Conservation (phyloP, 208 protist species). For the Wallacemonas sp. region DNA sequence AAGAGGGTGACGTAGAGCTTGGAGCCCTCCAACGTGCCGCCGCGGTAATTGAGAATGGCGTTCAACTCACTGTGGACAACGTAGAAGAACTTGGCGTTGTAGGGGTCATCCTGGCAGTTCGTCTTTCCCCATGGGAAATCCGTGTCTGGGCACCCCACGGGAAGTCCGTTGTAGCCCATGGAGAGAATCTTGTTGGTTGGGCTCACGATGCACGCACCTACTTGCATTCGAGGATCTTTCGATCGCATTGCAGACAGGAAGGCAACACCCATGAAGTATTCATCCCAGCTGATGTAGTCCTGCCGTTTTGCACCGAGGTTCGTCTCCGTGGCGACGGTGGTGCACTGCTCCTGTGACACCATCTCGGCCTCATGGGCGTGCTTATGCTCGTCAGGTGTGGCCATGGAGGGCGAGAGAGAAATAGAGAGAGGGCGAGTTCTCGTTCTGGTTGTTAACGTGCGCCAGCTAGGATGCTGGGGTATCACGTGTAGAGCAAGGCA, state of each 20-base stretch:
- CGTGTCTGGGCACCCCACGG: slow-evolving; percentile 55
- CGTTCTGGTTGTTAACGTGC: too few species aligned
- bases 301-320: slow-evolving; percentile 8
- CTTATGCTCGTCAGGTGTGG: slow-evolving; percentile 1
- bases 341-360: neutral
- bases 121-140: slow-evolving; percentile 45
- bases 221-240: slow-evolving; percentile 64
- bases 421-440: neutral
- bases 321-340: neutral
- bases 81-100: slow-evolving; percentile 51
- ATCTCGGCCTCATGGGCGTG: neutral
- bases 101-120: neutral
- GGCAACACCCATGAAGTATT: slow-evolving; percentile 68
- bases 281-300: slow-evolving; percentile 42
- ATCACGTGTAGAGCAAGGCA: too few species aligned
- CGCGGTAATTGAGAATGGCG: slow-evolving; percentile 66
- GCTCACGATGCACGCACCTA: slow-evolving; percentile 73
- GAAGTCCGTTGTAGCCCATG: slow-evolving; percentile 80
- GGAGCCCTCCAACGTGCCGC: slow-evolving; percentile 27
- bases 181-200: slow-evolving; percentile 58
- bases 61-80: slow-evolving; percentile 73
- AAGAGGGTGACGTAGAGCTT: slow-evolving; percentile 55
- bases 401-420: neutral
- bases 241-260: slow-evolving; percentile 48
- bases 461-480: too few species aligned